phyloP scores from a whole-genome alignment of 495 filamentous ascomycete genomes.

The Trichoderma reesei region DNA sequence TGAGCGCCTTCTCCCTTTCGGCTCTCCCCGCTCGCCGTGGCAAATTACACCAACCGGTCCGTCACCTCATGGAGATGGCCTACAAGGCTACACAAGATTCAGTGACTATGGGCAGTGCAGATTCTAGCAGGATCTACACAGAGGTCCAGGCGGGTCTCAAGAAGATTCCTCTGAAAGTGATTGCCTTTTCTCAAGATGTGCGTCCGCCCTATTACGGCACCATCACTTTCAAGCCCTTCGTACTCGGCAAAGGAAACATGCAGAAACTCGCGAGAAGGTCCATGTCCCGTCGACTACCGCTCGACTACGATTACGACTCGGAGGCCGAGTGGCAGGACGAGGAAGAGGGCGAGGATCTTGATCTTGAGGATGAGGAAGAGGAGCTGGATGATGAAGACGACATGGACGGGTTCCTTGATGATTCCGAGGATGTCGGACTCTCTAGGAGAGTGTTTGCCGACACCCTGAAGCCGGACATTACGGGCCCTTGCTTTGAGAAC shows the following conservation, averaged over 20 bases:
- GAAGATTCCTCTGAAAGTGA: constrained; percentile 59
- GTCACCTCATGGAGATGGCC: constrained; percentile 51
- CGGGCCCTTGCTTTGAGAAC: constrained; percentile 76
- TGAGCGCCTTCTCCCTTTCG: constrained; percentile 52
- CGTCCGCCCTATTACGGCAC: constrained; percentile 87
- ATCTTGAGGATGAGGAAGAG: constrained; percentile 72
- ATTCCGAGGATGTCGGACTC: constrained; percentile 47
- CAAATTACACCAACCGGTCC: constrained; percentile 42
- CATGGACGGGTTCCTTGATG: constrained; percentile 68
- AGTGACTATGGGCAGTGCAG: constrained; percentile 10
- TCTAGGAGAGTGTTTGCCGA: constrained; percentile 37
- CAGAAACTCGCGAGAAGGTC: constrained; percentile 61
- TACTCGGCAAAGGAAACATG: constrained; percentile 30
- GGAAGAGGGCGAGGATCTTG: constrained; percentile 52
- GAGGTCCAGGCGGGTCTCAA: constrained; percentile 45
- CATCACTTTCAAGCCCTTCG: constrained; percentile 48
- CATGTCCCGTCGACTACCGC: constrained; percentile 51
- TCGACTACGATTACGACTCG: constrained; percentile 93
- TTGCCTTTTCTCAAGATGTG: constrained; percentile 80
- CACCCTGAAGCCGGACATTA: constrained; percentile 65
- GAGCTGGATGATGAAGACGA: constrained; percentile 53
- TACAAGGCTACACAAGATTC: constrained; percentile 19
- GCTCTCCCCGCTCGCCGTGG: constrained; percentile 42
- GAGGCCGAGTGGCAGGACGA: constrained; percentile 73
- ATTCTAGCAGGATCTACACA: constrained; percentile 28